Evolutionary conservation across 2,329 filamentous ascomycete genomes (phyloP).

Genomic region (Didymellaceae sp.): DNA sequence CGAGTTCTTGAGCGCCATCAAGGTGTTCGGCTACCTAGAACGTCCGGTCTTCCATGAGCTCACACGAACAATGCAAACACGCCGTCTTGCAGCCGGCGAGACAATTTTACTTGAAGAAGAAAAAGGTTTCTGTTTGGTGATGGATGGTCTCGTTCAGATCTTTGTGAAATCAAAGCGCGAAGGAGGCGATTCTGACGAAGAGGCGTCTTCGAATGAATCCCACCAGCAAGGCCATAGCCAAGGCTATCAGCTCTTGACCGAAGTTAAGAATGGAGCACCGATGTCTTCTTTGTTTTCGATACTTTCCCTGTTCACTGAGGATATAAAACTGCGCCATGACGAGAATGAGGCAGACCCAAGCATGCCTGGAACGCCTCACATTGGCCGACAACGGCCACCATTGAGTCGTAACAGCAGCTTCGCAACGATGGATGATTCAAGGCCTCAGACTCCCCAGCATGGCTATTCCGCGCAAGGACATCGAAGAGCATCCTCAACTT

Average conservation of each 20-base stretch:
- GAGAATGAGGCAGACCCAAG: slow-evolving; percentile 60
- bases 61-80: slow-evolving; percentile 96
- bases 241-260: slow-evolving; percentile 91
- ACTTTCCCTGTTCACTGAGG: slow-evolving; percentile 94
- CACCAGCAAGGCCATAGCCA: slow-evolving; percentile 69
- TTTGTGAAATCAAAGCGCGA: slow-evolving; percentile 86
- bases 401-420: slow-evolving; percentile 39
- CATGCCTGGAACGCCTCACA: slow-evolving; percentile 36
- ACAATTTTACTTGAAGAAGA: slow-evolving; percentile 95
- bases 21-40: slow-evolving; percentile 97
- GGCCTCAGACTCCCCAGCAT: slow-evolving; percentile 39
- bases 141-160: slow-evolving; percentile 95
- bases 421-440: slow-evolving; percentile 38
- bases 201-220: slow-evolving; percentile 60
- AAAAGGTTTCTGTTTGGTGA: slow-evolving; percentile 96
- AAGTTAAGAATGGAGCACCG: slow-evolving; percentile 95
- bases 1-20: slow-evolving; percentile 97
- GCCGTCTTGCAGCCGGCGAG: slow-evolving; percentile 94
- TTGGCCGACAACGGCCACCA: slow-evolving; percentile 25
- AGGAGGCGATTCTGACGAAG: slow-evolving; percentile 55
- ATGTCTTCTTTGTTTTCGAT: slow-evolving; percentile 99
- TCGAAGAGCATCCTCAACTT: slow-evolving; percentile 36
- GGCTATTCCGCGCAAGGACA: slow-evolving; percentile 27
- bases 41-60: slow-evolving; percentile 97
- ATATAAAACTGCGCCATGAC: slow-evolving; percentile 78